Evolutionary conservation across 140 eudicot species (phyloP), one percentile per base, ranked within the genome.

Genomic region (Bidens hawaiensis): DNA sequence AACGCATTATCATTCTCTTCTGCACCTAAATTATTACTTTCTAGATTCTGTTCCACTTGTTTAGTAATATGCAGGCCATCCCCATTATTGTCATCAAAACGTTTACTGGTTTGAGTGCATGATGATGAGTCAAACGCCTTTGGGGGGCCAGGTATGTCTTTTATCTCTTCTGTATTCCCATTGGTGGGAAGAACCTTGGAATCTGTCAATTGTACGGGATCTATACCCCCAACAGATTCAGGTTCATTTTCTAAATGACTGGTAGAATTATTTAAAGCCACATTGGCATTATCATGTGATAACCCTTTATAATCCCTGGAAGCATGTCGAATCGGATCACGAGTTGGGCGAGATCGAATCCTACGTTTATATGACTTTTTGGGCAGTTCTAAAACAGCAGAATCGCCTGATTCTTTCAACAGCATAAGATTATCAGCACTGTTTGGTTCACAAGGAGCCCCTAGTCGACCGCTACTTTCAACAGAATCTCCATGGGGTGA

Each of bases 401-500:
- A 81, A 57, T 82, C 89, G 21, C 78, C 87, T 36, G 79, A 79
- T 53, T 80, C 86, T 71, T 66, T 80, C 74, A 93, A 81, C 86
- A 85, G 70, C 81, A 78, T 70, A 52, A 85, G 96, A 79, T 85
- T 93, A 76, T 94, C 99, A 69, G 97, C 97, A 77, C 87, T 80
- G 60, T 81, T 83, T 2, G 95, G 95, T 74, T 88, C 99, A 79
- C 77, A 62, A 74, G 73, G 82, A 56, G 60, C 83, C 60, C 85
- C 95, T 60, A 80, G 81, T 70, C 93, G 75, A 68, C 88, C 95
- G 53, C 97, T 85, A 66, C 99, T 94, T 69, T 84, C 97, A 67
- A 85, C 88, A 54, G 99, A 94, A 81, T 94, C 97, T 46, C 95
- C 97, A 72, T 63, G 84, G 70, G 90, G 81, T 62, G 99, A 94